Conservation (phyloP, 768 basidiomycete species). For the Mycena crocata region DNA sequence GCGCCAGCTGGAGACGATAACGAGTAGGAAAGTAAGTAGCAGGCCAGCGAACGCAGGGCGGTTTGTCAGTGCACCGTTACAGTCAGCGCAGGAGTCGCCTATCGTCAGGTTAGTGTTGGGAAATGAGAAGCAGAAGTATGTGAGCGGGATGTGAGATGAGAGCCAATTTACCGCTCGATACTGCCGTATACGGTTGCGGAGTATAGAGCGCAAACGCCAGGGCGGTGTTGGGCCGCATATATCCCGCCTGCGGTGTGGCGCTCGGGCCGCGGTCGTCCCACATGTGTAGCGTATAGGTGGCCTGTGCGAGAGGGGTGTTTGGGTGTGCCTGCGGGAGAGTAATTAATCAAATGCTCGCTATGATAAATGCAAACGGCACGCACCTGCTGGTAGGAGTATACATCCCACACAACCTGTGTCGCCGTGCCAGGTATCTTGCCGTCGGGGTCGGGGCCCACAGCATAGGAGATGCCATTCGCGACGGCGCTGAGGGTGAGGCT, state of each 20-base stretch:
- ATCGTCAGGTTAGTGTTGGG: too few relatives aligned
- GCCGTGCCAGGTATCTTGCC: constrained; percentile 78
- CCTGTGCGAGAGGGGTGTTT: constrained; percentile 77
- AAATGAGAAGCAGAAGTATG: too few relatives aligned
- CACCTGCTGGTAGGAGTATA: constrained; percentile 74
- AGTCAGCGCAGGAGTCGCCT: constrained; percentile 38
- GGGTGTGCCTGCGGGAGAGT: constrained; percentile 45
- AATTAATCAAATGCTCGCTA: neutral
- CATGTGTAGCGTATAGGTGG: constrained; percentile 82
- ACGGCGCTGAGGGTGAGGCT: constrained; percentile 84
- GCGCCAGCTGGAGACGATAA: constrained; percentile 74
- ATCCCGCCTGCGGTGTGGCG: constrained; percentile 69
- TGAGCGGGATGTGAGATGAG: too few relatives aligned
- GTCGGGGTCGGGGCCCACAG: constrained; percentile 79
- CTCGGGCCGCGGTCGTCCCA: constrained; percentile 84
- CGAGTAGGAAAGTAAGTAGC: constrained; percentile 67
- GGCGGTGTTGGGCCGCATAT: constrained; percentile 74
- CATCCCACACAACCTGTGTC: constrained; percentile 83
- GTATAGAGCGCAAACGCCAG: constrained; percentile 88
- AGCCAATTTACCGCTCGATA: constrained; percentile 59
- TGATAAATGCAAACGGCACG: neutral
- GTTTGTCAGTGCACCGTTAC: constrained; percentile 35
- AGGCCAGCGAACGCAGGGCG: constrained; percentile 70
- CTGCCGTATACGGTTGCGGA: constrained; percentile 75
- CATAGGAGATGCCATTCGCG: constrained; percentile 90